Evolutionary conservation across 305 asterid species (phyloP), one percentile per base, ranked within the genome.

Genomic region (Rubia tinctorum): DNA sequence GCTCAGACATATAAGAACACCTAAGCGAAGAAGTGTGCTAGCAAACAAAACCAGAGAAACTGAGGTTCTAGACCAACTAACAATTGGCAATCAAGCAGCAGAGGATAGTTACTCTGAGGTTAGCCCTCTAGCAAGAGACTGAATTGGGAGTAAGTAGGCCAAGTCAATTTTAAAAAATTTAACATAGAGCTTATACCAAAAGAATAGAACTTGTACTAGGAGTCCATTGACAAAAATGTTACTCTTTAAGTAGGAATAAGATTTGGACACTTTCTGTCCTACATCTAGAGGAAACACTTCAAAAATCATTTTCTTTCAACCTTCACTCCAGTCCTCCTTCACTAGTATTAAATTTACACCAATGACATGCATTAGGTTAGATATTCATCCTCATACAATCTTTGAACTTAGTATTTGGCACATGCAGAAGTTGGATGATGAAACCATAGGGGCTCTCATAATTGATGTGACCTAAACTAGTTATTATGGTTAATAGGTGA

Each of bases 81-180:
- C n/a, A 56, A 40, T 30, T 39, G 44, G 47, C 42, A 62, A 27
- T 10, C 44, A 62, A 34, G 2, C 37, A 37, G 44, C 25, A 73
- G 18, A 12, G 40, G 44, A 73, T 17, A 56, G 72, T 55, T 15
- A 7, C 71, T 51, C 20, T 14, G 23, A 3, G 44, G 17, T 11
- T 34, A 30, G 49, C 47, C 44, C 59, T 51, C 62, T 51, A 51
- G 49, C 47, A 27, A 69, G 61, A 69, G 61, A 62, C 64, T 17
- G 25, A 5, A 47, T 53, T 49, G 25, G 2, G 25, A 10, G 27
- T 15, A 43, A 42, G 45, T 44, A 30, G 6, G 18, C 18, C 10
- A 3, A 18, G n/a, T 68, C 59, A 47, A 47, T 23, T 68, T 67
- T 68, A 17, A 44, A 45, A 47, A 23, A 4, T 30, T 22, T 8